Conservation (phyloP, 768 basidiomycete genomes). For the Leccinum disarticulatum region DNA sequence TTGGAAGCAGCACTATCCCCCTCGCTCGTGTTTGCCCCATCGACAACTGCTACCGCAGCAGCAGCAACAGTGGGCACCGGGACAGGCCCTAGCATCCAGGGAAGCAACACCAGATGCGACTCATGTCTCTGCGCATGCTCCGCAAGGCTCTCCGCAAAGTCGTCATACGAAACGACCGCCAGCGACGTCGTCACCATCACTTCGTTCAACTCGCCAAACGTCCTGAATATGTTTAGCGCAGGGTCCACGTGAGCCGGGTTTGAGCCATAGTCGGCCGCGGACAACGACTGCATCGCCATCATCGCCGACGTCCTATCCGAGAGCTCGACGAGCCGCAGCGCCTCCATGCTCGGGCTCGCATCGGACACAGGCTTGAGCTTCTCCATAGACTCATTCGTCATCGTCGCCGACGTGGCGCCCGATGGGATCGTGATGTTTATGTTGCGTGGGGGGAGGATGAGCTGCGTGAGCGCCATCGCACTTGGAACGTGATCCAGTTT, state of each 20-base stretch:
- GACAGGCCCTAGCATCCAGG: conserved; percentile 57
- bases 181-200: conserved; percentile 63
- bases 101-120: conserved; percentile 77
- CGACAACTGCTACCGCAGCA: conserved; percentile 11
- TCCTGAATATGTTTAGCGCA: conserved; percentile 70
- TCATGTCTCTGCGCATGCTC: conserved; percentile 60
- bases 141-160: conserved; percentile 67
- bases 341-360: conserved; percentile 55
- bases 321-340: conserved; percentile 83
- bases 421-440: neutral
- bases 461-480: conserved; percentile 86
- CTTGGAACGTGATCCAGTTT: conserved; percentile 86
- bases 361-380: conserved; percentile 15
- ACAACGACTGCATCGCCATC: conserved; percentile 48
- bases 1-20: conserved; percentile 9
- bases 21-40: neutral
- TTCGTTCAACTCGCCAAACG: conserved; percentile 72
- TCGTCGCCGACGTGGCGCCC: conserved; percentile 10
- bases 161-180: conserved; percentile 74
- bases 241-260: conserved; percentile 71
- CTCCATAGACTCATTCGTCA: conserved; percentile 2
- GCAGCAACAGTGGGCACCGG: conserved; percentile 24
- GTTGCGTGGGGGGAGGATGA: conserved; percentile 52
- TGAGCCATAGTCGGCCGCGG: conserved; percentile 48
- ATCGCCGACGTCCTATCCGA: conserved; percentile 65